phyloP scores from a whole-genome alignment of 148 eudicot genomes.

The Euryodendron excelsum region DNA sequence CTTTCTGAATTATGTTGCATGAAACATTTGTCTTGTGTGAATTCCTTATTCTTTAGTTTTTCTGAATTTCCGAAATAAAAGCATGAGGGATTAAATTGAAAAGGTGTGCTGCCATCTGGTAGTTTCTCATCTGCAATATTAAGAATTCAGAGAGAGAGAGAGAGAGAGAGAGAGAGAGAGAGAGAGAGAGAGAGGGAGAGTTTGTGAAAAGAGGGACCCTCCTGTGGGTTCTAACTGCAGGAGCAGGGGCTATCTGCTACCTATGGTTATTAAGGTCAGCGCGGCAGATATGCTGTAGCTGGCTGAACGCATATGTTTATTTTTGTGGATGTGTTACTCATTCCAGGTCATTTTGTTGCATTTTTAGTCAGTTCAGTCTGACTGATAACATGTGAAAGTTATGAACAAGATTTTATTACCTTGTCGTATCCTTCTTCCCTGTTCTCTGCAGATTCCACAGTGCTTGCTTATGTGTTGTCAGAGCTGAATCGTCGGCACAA shows the following conservation, averaged over 20 bases:
- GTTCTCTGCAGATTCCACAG: constrained; percentile 81
- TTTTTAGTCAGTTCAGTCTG: not conserved
- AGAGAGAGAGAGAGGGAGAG: not conserved
- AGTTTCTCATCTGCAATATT: no score
- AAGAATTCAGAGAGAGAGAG: no score
- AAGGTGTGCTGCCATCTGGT: no score
- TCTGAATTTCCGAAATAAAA: no score
- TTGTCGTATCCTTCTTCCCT: not conserved
- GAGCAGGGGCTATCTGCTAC: not conserved
- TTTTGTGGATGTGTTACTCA: not conserved
- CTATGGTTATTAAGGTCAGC: not conserved
- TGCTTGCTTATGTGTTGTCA: constrained; percentile 93
- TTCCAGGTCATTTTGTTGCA: not conserved
- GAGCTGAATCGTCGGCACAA: constrained; percentile 81
- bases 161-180: no score
- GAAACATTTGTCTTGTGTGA: no score
- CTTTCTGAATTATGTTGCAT: no score
- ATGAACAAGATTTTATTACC: not conserved
- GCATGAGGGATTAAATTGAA: no score
- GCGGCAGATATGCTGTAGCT: not conserved
- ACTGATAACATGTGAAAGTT: not conserved
- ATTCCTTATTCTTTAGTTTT: no score
- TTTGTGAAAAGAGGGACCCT: not conserved
- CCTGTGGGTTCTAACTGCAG: not conserved
- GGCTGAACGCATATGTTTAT: no score